Evolutionary conservation across 164 flowering plant genomes (phyloP).

Genomic region (Piper longum): DNA sequence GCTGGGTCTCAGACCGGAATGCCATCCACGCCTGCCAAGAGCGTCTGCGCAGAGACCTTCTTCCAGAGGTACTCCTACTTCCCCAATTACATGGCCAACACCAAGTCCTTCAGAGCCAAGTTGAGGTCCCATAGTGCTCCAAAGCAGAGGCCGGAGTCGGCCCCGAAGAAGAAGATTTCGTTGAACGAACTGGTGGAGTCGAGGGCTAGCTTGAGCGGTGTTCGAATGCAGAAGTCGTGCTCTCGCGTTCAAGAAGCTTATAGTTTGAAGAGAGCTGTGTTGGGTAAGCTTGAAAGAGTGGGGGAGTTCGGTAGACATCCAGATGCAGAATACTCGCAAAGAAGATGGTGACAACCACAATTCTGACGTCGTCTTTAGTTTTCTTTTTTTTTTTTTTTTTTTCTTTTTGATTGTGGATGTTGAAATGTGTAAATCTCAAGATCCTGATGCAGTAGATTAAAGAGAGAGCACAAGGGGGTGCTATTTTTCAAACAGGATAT

Average conservation of each 20-base stretch:
- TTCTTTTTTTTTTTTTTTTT: too few species aligned
- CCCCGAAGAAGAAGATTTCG: constrained; percentile 40
- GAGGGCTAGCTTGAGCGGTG: constrained; percentile 52
- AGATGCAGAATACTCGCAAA: constrained; percentile 12
- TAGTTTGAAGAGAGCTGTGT: constrained; percentile 21
- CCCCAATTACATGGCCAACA: constrained; percentile 70
- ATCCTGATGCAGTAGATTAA: too few species aligned
- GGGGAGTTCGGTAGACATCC: constrained; percentile 10
- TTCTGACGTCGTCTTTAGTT: too few species aligned
- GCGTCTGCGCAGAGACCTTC: constrained; percentile 41
- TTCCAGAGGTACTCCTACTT: constrained; percentile 29
- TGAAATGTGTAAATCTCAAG: too few species aligned
- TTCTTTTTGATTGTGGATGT: too few species aligned
- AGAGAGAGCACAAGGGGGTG: too few species aligned
- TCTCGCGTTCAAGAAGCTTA: constrained; percentile 34
- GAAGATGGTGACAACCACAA: constrained; percentile 8
- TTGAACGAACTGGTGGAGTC: constrained; percentile 58
- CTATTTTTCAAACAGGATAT: too few species aligned
- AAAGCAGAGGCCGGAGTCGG: constrained; percentile 65
- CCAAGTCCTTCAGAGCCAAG: constrained; percentile 64
- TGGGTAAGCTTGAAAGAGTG: constrained; percentile 21
- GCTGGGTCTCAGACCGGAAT: constrained; percentile 9
- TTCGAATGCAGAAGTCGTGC: constrained; percentile 45
- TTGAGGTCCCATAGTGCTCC: constrained; percentile 70
- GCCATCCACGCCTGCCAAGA: constrained; percentile 54